These are phyloP conservation scores for Hypoxylon intermedium DNA, from an alignment of 495 filamentous ascomycete species.

Conservation along the genomic window DNA sequence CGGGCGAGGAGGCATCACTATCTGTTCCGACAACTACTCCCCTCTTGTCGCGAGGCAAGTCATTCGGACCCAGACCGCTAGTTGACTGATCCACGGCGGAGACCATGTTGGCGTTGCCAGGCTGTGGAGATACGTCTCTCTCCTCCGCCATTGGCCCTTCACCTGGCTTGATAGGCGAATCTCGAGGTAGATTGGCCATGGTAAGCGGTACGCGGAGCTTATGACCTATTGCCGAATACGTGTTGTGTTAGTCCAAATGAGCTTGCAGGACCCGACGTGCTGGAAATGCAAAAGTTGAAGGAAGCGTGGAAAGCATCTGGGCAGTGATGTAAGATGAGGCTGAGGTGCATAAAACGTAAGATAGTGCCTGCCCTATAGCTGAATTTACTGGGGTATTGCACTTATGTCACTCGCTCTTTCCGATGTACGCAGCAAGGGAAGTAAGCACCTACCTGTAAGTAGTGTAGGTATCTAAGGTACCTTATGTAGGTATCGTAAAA, in stretches of 20 bases:
- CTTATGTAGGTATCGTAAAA: too few relatives aligned
- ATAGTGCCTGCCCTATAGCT: background rate
- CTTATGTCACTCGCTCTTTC: background rate
- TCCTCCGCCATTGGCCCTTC: conserved; percentile 12
- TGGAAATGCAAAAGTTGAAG: conserved; percentile 23
- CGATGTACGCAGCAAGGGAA: background rate
- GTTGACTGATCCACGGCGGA: conserved; percentile 2
- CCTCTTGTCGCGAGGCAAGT: conserved; percentile 6
- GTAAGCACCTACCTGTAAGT: background rate
- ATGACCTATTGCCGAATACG: conserved; percentile 14
- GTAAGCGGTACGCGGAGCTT: background rate
- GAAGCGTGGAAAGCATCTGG: conserved; percentile 17
- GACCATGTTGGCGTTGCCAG: conserved; percentile 8
- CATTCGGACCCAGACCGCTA: conserved; percentile 33
- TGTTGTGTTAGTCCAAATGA: too few relatives aligned
- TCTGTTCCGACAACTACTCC: conserved; percentile 1
- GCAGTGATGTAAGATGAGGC: conserved; percentile 30
- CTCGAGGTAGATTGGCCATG: conserved; percentile 31
- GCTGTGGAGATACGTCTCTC: conserved; percentile 4
- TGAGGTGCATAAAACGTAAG: conserved; percentile 18
- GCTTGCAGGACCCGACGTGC: conserved; percentile 6
- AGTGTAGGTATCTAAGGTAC: background rate
- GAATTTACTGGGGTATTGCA: too few relatives aligned
- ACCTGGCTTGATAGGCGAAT: conserved; percentile 13
- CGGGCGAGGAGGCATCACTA: conserved; percentile 2